Evolutionary conservation across 2,329 filamentous ascomycete genomes (phyloP), one percentile per base, ranked within the genome.

Genomic region (Calonectria hongkongensis): DNA sequence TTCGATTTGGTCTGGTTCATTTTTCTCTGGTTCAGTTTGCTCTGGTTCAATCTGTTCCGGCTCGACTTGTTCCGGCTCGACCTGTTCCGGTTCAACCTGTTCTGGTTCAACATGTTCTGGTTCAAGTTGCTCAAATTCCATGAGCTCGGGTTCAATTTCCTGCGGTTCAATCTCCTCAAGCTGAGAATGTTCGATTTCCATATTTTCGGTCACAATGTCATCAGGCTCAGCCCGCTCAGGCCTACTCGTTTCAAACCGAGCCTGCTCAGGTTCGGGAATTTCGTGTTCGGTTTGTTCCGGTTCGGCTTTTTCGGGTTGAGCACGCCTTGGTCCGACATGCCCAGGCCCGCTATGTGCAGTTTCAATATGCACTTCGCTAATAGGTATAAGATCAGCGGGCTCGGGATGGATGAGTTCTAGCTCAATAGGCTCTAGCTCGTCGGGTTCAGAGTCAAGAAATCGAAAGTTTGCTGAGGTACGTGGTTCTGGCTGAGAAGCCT

Each of bases 401-500:
- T n/a, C 69, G 15, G 60, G 18, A 18, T 63, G 16, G 15, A 30
- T 28, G 21, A 25, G 7, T 7, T 63, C 58, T 4, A 18, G 18
- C 2, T 63, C 21, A 18, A 45, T 21, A 7, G 5, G 39, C 4
- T 45, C 39, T 33, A 25, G 58, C 13, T 60, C 54, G 9, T 6
- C 9, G 12, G 54, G 54, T 21, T 60, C 54, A 25, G 54, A 60
- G 21, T 60, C 54, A 27, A 60, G 36, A 60, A 60, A 60, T 60
- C 13, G 21, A 27, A 60, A 60, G 6, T 60, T 27, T 27, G n/a
- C 30, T 28, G 54, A 41, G 7, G 54, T 10, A 10, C 54, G 54
- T 27, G 36, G 33, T 8, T 68, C 41, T 15, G 71, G 28, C 7
- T 77, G 66, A 15, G 73, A 39, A 18, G 58, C 48, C 12, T 68